Evolutionary conservation across 2,329 filamentous ascomycete genomes (phyloP), one percentile per base, ranked within the genome.

Genomic region (Monilinia polystroma): DNA sequence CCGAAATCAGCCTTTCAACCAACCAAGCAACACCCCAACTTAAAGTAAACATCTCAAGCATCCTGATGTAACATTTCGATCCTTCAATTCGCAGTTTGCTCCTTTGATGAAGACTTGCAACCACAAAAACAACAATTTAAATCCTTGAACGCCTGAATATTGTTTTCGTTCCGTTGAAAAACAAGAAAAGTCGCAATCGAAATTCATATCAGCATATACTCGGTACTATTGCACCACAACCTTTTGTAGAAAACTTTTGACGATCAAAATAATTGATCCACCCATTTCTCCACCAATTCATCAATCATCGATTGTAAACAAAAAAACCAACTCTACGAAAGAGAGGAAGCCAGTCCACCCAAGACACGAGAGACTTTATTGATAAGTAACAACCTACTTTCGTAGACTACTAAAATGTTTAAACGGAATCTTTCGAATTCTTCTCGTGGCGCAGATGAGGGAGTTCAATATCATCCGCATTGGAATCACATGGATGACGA

Each of bases 381-480:
- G 14, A 45, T 29, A 32, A 35, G 56, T 59, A 49, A 49, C 7
- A 47, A 8, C 23, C 23, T 12, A 41, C 38, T 45, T 38, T 45
- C 23, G 3, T 29, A 4, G 23, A 41, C 23, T 7, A 8, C 6
- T 43, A 12, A 14, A 18, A 16, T 6, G 41, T 23, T 35, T 51
- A 64, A 29, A 20, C 63, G 4, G 49, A 2, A 7, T 64, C 52
- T 18, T 64, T 29, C 4, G 63, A 49, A 49, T 8, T 20, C 4
- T 49, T 57, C 20, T 58, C 53, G 3, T 20, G 41, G 3, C 41
- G 51, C 5, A 64, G n/a, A 10, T 51, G 26, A 26, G 63, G 53
- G 38, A 64, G 52, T 47, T 64, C 63, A 11, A 64, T 45, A 8
- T 58, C 63, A 47, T 64, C 53, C 16, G 14, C 16, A 3, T 32